phyloP scores from a whole-genome alignment of 192 early-diverging fungal genomes.

The Coemansia sp. region DNA sequence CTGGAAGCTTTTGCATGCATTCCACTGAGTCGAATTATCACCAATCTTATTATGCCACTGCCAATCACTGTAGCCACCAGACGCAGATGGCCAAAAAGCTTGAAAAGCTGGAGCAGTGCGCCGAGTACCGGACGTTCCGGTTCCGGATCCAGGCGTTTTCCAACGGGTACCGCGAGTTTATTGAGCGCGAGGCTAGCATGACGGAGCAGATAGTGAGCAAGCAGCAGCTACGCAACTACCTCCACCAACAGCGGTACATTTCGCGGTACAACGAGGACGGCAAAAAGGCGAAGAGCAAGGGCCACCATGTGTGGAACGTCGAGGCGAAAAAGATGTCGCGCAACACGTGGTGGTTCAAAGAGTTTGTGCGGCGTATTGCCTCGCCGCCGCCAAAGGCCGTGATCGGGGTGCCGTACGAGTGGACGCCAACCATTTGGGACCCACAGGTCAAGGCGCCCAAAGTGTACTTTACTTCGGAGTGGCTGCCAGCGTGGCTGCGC shows the following conservation, averaged over 20 bases:
- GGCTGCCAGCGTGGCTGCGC: conserved; percentile 66
- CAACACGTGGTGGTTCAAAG: conserved; percentile 67
- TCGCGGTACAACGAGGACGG: conserved; percentile 79
- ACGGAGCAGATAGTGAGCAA: conserved; percentile 61
- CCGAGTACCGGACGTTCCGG: conserved; percentile 74
- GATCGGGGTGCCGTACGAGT: conserved; percentile 60
- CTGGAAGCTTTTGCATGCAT: background rate
- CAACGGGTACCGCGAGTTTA: conserved; percentile 68
- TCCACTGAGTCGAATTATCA: background rate
- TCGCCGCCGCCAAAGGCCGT: conserved; percentile 63
- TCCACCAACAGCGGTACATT: conserved; percentile 72
- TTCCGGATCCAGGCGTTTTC: conserved; percentile 81
- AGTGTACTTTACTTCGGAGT: conserved; percentile 65
- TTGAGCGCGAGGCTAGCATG: conserved; percentile 55
- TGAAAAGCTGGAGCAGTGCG: conserved; percentile 64
- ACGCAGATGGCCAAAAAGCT: conserved; percentile 75
- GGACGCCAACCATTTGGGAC: conserved; percentile 69
- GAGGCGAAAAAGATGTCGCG: conserved; percentile 68
- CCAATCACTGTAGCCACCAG: conserved; percentile 54
- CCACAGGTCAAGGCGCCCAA: conserved; percentile 71
- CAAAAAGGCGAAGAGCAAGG: conserved; percentile 74
- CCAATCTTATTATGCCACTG: background rate
- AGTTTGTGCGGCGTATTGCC: conserved; percentile 66
- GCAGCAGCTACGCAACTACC: conserved; percentile 66
- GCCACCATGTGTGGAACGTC: conserved; percentile 77